Conservation (phyloP, 345 rosid species). For the Citrus inodora region DNA sequence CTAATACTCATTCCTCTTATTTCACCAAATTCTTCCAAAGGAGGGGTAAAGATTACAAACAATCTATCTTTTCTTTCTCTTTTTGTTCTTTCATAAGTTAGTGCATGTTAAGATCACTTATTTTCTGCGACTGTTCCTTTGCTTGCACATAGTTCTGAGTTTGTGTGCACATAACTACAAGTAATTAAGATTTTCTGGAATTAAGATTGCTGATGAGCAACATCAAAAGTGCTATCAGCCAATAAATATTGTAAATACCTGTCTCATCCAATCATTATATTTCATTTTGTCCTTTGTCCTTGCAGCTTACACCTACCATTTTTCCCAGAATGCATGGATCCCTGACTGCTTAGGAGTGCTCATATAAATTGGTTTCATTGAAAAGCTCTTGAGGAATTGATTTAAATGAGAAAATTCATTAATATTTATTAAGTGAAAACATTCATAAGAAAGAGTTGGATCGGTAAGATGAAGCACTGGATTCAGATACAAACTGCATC, state of each 20-base stretch:
- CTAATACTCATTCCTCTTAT: constrained; percentile 97
- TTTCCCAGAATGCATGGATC: neutral
- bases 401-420: neutral
- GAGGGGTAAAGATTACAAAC: constrained; percentile 74
- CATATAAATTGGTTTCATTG: neutral
- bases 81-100: constrained; percentile 8
- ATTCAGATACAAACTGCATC: neutral
- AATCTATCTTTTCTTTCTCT: constrained; percentile 10
- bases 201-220: neutral
- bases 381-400: neutral
- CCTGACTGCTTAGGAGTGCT: neutral
- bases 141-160: neutral
- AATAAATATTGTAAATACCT: neutral
- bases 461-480: neutral
- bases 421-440: neutral
- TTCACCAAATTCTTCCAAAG: constrained; percentile 97
- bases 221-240: neutral
- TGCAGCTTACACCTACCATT: neutral
- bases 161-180: neutral
- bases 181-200: neutral
- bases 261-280: constrained; percentile 6
- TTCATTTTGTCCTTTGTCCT: neutral
- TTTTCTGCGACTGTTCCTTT: constrained; percentile 3
- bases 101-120: constrained; percentile 6
- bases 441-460: neutral